Evolutionary conservation across 306 rosid genomes (phyloP).

Genomic region (Lotus japonicus): DNA sequence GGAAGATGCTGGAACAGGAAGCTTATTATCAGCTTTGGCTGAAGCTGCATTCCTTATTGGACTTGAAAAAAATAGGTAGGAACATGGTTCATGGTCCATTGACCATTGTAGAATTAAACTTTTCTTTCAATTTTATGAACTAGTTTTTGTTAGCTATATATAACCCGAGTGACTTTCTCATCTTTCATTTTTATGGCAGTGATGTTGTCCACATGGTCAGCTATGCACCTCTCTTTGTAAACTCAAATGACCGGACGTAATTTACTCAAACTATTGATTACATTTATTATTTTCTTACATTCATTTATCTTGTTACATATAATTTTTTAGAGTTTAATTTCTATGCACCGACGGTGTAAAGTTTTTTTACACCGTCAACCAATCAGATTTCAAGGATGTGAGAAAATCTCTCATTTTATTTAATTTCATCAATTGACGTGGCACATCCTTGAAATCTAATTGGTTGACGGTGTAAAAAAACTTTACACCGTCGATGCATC

Average conservation of each 20-base stretch:
- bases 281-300: neutral
- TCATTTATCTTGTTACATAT: neutral
- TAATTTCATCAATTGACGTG: too few species aligned
- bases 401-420: too few species aligned
- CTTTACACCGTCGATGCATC: too few species aligned
- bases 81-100: too few species aligned
- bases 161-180: neutral
- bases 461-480: too few species aligned
- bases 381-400: too few species aligned
- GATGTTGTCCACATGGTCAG: constrained; percentile 63
- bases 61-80: constrained; percentile 66
- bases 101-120: too few species aligned
- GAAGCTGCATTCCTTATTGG: constrained; percentile 87
- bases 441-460: too few species aligned
- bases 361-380: too few species aligned
- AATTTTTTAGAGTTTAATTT: too few species aligned
- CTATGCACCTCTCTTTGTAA: constrained; percentile 76
- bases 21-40: constrained; percentile 54
- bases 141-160: neutral
- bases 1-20: constrained; percentile 55
- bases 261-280: neutral
- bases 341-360: too few species aligned
- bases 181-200: constrained; percentile 23
- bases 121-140: neutral
- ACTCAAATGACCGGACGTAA: constrained; percentile 48